Evolutionary conservation across 768 basidiomycete species (phyloP), one percentile per base, ranked within the genome.

Genomic region (Lentinula aciculospora): DNA sequence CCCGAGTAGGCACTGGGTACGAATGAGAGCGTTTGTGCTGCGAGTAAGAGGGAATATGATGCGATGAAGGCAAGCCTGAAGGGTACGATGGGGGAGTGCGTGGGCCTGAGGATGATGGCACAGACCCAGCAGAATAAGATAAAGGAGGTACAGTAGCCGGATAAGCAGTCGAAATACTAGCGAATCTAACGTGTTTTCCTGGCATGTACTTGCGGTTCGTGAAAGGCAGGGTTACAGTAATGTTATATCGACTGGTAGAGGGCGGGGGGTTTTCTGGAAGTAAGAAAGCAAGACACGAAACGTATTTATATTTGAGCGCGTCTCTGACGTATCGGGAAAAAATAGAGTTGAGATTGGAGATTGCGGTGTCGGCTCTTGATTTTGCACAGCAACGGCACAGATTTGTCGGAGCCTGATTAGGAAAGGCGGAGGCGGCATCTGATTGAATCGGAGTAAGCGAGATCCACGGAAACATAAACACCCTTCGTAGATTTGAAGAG

Each of bases 151-250:
- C 31, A 3, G 25, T 17, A 37, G 56, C 7, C 34, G 56, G 36
- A 40, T 57, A 57, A 6, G 47, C 45, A 49, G 47, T 47, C 31
- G 36, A 47, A 17, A 46, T 25, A 47, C 47, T 47, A 8, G 56
- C 45, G 36, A 57, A 57, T 25, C 56, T 28, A 19, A 57, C 56
- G 36, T 40, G 56, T 36, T 57, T 57, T 47, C 19, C 56, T 32
- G 56, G 47, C 45, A 47, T 57, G n/a, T 37, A 34, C 34, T 29
- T 5, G 36, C 17, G 23, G 28, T 4, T n/a, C 3, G 31, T 40
- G 12, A 15, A 6, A 28, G 5, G n/a, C 10, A n/a, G 28, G 46
- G 1, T 31, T 4, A 42, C 10, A 23, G 29, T 17, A 5, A 42
- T 23, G 44, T 21, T 46, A 17, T 23, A n/a, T 32, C 44, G 37